Evolutionary conservation across 768 basidiomycete genomes (phyloP).

Genomic region (Tulasnella sp.): DNA sequence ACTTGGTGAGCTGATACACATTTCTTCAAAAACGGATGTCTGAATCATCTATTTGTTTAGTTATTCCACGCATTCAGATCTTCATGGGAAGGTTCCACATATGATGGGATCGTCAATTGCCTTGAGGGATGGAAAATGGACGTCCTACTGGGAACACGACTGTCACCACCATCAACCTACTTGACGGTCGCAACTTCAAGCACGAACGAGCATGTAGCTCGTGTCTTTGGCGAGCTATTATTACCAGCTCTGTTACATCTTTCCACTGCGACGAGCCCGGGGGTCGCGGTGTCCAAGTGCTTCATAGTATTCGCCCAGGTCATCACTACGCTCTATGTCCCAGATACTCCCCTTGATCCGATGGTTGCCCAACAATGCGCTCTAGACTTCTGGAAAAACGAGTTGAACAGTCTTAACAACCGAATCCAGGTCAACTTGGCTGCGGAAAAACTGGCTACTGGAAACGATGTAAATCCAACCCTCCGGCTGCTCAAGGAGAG

Average conservation of each 20-base stretch:
- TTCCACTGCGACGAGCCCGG: neutral
- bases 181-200: neutral
- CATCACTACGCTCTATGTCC: conserved; percentile 64
- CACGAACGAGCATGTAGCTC: neutral
- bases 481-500: conserved; percentile 35
- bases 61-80: neutral
- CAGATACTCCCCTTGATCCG: conserved; percentile 81
- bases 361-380: conserved; percentile 48
- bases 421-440: conserved; percentile 46
- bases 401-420: conserved; percentile 32
- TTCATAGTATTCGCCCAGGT: conserved; percentile 44
- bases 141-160: neutral
- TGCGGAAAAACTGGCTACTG: conserved; percentile 47
- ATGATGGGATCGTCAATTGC: neutral
- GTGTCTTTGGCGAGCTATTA: neutral
- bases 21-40: too few species aligned
- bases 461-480: conserved; percentile 43
- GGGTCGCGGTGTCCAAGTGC: conserved; percentile 18
- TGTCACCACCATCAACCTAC: neutral
- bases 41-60: neutral
- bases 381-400: conserved; percentile 35
- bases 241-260: neutral
- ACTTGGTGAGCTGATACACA: neutral
- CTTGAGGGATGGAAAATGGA: neutral
- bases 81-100: neutral